These are phyloP conservation scores for Cercospora sp. DNA, from an alignment of 2,329 filamentous ascomycete species.

Conservation along the genomic window DNA sequence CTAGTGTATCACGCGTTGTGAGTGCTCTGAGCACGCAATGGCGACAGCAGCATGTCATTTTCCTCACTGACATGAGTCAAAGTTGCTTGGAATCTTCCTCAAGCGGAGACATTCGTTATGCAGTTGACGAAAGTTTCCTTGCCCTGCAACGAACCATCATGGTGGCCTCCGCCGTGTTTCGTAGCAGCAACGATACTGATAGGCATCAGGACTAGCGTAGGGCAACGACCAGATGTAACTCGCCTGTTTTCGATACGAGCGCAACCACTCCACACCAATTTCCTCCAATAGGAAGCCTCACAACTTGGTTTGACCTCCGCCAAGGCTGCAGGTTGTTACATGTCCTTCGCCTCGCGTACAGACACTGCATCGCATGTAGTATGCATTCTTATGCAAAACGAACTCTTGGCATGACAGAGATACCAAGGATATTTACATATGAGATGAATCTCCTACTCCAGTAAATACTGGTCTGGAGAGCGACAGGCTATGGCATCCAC, in stretches of 20 bases:
- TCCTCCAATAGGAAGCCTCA: neutral
- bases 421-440: neutral
- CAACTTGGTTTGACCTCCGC: neutral
- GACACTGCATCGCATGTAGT: neutral
- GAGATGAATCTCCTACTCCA: neutral
- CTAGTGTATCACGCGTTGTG: neutral
- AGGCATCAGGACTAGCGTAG: neutral
- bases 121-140: neutral
- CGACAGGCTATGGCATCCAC: neutral
- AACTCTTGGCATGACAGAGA: neutral
- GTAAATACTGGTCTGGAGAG: neutral
- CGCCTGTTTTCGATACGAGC: neutral
- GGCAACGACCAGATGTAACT: neutral
- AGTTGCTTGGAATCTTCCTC: neutral
- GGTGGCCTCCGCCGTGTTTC: neutral
- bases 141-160: neutral
- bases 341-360: neutral
- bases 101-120: neutral
- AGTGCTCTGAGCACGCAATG: neutral
- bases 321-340: neutral
- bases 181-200: neutral
- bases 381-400: neutral
- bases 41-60: neutral
- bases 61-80: neutral
- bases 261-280: neutral